Percentiles rank a stretch among this genome's conserved stretches.
Evolutionary conservation across 495 filamentous ascomycete species (phyloP).

Genomic region (Xylaria venustula): DNA sequence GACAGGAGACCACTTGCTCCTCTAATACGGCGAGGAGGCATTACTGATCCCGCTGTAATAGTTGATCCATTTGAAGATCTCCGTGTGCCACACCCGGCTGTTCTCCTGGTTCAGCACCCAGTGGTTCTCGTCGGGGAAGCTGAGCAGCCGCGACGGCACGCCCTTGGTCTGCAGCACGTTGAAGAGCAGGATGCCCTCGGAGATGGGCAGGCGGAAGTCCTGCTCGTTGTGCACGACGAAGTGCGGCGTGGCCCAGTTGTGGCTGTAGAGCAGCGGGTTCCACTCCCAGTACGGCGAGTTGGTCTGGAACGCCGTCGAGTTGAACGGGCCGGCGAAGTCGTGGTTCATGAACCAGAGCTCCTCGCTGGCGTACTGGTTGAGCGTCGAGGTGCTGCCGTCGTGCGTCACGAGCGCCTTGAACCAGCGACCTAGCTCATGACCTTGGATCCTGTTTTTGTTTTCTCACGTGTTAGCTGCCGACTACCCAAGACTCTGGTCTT

Average conservation of each 20-base stretch:
- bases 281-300: conserved; percentile 63
- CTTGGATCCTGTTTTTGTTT: conserved; percentile 52
- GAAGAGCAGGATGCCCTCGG: conserved; percentile 70
- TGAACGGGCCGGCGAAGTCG: conserved; percentile 41
- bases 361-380: conserved; percentile 61
- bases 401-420: conserved; percentile 77
- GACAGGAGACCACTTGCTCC: neutral
- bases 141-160: conserved; percentile 60
- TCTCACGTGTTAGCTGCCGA: neutral
- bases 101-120: conserved; percentile 80
- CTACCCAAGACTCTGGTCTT: neutral
- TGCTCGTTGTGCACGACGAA: conserved; percentile 70
- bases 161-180: conserved; percentile 66
- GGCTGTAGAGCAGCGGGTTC: conserved; percentile 61
- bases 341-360: conserved; percentile 65
- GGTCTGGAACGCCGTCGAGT: conserved; percentile 58
- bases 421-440: conserved; percentile 54
- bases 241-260: conserved; percentile 70
- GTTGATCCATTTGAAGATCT: conserved; percentile 76
- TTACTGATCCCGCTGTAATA: conserved; percentile 54
- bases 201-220: conserved; percentile 70
- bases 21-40: conserved; percentile 28
- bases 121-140: conserved; percentile 59
- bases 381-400: conserved; percentile 68
- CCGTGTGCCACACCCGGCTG: conserved; percentile 68